phyloP scores from a whole-genome alignment of 2,329 filamentous ascomycete species.

The Tympanopsis confertula region DNA sequence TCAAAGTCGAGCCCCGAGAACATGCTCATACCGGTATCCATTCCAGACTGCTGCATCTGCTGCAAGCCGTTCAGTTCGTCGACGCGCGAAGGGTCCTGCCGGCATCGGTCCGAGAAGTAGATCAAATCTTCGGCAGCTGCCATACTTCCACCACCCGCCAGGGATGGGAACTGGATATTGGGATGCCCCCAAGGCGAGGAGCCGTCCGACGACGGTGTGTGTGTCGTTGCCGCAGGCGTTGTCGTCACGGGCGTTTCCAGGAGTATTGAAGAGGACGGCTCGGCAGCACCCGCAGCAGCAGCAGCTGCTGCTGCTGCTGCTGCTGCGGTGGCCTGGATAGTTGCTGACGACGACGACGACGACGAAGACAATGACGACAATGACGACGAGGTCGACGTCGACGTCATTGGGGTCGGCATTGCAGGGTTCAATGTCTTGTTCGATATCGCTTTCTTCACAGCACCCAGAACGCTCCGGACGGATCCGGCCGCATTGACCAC shows the following conservation, averaged over 20 bases:
- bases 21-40: background rate
- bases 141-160: conserved; percentile 7
- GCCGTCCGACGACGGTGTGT: background rate
- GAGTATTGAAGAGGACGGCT: too few species aligned
- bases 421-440: conserved; percentile 4
- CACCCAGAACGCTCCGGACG: conserved; percentile 7
- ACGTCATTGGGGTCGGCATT: conserved; percentile 3
- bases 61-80: background rate
- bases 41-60: conserved; percentile 1
- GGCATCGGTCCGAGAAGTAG: conserved; percentile 9
- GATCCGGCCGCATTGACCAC: conserved; percentile 8
- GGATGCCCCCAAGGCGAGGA: conserved; percentile 2
- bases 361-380: too few species aligned
- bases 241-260: too few species aligned
- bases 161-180: conserved; percentile 10
- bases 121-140: conserved; percentile 8
- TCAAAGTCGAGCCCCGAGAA: conserved; percentile 10
- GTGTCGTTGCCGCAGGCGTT: background rate
- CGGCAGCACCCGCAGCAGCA: too few species aligned
- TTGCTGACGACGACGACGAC: too few species aligned
- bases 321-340: too few species aligned
- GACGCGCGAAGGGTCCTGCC: conserved; percentile 1
- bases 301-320: too few species aligned
- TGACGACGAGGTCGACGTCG: conserved; percentile 1
- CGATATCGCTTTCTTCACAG: conserved; percentile 11